Evolutionary conservation across 2,329 filamentous ascomycete species (phyloP).

Genomic region (Ceratocystis albifundus): DNA sequence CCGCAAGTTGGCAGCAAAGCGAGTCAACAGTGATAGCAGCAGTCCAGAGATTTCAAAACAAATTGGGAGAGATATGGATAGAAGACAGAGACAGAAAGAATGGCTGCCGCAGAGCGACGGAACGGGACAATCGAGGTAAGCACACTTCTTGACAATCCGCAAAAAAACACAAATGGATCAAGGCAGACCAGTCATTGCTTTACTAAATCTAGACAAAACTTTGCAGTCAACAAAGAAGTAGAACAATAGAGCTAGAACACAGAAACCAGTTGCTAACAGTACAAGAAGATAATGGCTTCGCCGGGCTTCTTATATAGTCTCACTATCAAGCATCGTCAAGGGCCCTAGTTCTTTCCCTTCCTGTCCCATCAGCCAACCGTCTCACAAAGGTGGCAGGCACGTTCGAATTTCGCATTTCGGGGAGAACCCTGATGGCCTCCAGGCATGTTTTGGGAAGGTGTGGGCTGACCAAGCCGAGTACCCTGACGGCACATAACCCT

Average conservation of each 20-base stretch:
- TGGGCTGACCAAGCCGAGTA: background rate
- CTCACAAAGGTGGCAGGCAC: background rate
- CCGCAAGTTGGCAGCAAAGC: background rate
- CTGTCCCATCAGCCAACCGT: background rate
- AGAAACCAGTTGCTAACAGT: background rate
- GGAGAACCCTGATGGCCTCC: conserved; percentile 13
- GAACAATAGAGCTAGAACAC: background rate
- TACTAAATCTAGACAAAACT: background rate
- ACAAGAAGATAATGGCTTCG: no score
- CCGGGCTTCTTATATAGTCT: no score
- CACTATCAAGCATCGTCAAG: no score
- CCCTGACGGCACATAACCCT: background rate
- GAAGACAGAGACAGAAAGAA: background rate
- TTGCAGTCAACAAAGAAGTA: background rate
- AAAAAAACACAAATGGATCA: background rate
- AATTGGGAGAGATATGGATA: background rate
- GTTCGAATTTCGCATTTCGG: background rate
- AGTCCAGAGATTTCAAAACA: background rate
- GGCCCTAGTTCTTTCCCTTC: background rate
- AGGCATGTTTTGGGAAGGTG: background rate
- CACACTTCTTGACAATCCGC: background rate
- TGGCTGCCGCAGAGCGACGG: background rate
- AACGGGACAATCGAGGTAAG: background rate
- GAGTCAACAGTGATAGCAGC: no score
- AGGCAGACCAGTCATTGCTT: conserved; percentile 3